Evolutionary conservation across 2,329 filamentous ascomycete genomes (phyloP).

Genomic region (Talaromyces islandicus): DNA sequence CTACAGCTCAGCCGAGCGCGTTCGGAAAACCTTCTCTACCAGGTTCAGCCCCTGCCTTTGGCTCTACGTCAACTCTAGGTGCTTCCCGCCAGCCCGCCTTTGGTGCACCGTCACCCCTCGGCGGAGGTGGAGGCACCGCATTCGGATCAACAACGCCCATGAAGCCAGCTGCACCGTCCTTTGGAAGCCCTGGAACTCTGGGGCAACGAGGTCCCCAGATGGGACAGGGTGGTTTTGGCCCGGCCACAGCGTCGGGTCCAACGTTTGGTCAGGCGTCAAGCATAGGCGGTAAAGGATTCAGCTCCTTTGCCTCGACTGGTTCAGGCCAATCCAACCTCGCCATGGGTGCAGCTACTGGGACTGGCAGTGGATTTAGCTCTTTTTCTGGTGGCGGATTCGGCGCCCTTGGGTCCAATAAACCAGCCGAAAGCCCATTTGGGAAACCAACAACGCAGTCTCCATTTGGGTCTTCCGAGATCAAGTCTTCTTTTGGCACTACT

Average conservation of each 20-base stretch:
- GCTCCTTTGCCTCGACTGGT: conserved; percentile 9
- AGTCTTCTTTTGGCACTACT: conserved; percentile 20
- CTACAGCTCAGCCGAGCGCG: conserved; percentile 7
- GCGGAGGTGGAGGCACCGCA: conserved; percentile 14
- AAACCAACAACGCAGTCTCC: conserved; percentile 21
- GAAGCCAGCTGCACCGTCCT: conserved; percentile 12
- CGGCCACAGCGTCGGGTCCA: conserved; percentile 12
- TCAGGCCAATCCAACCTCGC: conserved; percentile 7
- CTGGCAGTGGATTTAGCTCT: conserved; percentile 7
- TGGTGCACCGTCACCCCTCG: conserved; percentile 21
- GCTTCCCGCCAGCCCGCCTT: conserved; percentile 19
- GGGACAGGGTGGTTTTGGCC: conserved; percentile 27
- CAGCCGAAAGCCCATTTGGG: conserved; percentile 10
- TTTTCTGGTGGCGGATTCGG: conserved; percentile 29
- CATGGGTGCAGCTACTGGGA: not conserved
- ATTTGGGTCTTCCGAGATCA: conserved; percentile 23
- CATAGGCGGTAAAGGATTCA: conserved; percentile 11
- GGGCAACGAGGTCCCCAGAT: conserved; percentile 25
- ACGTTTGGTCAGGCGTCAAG: conserved; percentile 23
- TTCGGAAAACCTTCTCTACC: conserved; percentile 19
- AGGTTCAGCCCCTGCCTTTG: conserved; percentile 22
- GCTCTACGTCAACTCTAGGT: conserved; percentile 20
- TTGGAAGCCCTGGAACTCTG: conserved; percentile 30
- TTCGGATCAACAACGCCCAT: conserved; percentile 24
- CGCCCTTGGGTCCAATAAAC: conserved; percentile 20